Conservation (phyloP, 805 yeast genomes). For the Candida endomychidarum region DNA sequence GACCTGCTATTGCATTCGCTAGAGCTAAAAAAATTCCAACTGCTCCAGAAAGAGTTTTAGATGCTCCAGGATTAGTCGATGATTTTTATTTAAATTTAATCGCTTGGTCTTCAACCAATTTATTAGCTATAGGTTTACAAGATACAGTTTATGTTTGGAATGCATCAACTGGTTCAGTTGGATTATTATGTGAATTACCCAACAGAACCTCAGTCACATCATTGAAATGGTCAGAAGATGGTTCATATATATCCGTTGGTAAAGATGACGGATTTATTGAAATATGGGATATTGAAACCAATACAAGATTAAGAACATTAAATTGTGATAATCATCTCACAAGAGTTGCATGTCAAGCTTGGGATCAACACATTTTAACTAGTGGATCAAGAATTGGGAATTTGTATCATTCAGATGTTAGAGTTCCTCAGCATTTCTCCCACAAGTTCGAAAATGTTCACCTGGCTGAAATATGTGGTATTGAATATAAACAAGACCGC, state of each 20-base stretch:
- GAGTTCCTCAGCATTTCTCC: slow-evolving; percentile 75
- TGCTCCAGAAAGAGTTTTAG: slow-evolving; percentile 89
- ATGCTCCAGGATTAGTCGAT: slow-evolving; percentile 92
- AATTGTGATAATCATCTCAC: slow-evolving; percentile 59
- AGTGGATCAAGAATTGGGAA: slow-evolving; percentile 88
- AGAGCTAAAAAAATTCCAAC: slow-evolving; percentile 77
- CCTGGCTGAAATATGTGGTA: slow-evolving; percentile 88
- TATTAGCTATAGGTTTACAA: slow-evolving; percentile 85
- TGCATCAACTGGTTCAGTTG: slow-evolving; percentile 78
- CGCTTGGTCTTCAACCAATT: slow-evolving; percentile 82
- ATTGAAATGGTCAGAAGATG: slow-evolving; percentile 88
- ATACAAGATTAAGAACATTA: slow-evolving; percentile 75
- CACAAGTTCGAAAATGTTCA: slow-evolving; percentile 54
- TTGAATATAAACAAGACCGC: slow-evolving; percentile 84
- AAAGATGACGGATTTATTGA: slow-evolving; percentile 80
- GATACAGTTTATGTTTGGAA: slow-evolving; percentile 88
- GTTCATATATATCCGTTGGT: slow-evolving; percentile 82
- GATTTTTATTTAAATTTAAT: slow-evolving; percentile 87
- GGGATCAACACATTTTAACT: slow-evolving; percentile 80
- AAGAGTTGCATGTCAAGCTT: slow-evolving; percentile 78
- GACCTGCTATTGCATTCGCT: slow-evolving; percentile 57
- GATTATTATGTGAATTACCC: slow-evolving; percentile 56
- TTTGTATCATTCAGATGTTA: slow-evolving; percentile 85
- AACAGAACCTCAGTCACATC: slow-evolving; percentile 59
- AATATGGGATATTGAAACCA: slow-evolving; percentile 89